Evolutionary conservation across 2,329 filamentous ascomycete species (phyloP).

Genomic region (Gyromitra esculenta): DNA sequence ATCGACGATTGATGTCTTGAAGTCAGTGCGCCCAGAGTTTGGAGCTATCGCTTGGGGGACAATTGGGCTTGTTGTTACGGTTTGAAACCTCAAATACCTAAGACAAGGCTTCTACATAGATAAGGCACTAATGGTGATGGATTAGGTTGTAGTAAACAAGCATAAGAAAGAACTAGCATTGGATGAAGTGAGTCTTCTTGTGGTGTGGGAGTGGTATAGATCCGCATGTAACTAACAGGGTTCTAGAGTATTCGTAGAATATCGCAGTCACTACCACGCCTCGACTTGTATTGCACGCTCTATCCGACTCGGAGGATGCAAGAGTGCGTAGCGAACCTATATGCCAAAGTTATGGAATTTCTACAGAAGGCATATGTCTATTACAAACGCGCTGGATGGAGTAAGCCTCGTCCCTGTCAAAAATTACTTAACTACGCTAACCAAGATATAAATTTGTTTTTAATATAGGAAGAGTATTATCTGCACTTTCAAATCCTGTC

Average conservation of each 20-base stretch:
- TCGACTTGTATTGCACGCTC: conserved; percentile 7
- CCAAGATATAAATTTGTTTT: not conserved
- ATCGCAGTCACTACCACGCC: conserved; percentile 8
- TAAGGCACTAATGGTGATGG: not conserved
- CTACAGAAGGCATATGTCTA: conserved; percentile 3
- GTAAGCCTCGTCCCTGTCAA: not conserved
- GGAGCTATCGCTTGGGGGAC: not conserved
- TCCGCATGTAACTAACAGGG: not conserved
- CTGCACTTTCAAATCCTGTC: not conserved
- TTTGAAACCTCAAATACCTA: not conserved
- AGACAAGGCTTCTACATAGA: not conserved
- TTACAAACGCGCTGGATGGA: conserved; percentile 4
- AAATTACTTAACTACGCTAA: not conserved
- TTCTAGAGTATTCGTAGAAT: conserved; percentile 1
- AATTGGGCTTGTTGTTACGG: conserved; percentile 12
- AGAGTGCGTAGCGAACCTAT: conserved; percentile 9
- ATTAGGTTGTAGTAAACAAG: not conserved
- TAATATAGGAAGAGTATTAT: not conserved
- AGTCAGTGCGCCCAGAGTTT: conserved; percentile 1
- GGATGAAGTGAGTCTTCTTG: not conserved
- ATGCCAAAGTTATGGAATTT: conserved; percentile 7
- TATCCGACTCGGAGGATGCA: conserved; percentile 6
- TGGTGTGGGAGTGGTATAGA: not conserved
- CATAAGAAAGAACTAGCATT: not conserved
- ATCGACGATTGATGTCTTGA: conserved; percentile 2